Evolutionary conservation across 2,329 filamentous ascomycete species (phyloP), one percentile per base, ranked within the genome.

Genomic region (Epichloe aotearoae): DNA sequence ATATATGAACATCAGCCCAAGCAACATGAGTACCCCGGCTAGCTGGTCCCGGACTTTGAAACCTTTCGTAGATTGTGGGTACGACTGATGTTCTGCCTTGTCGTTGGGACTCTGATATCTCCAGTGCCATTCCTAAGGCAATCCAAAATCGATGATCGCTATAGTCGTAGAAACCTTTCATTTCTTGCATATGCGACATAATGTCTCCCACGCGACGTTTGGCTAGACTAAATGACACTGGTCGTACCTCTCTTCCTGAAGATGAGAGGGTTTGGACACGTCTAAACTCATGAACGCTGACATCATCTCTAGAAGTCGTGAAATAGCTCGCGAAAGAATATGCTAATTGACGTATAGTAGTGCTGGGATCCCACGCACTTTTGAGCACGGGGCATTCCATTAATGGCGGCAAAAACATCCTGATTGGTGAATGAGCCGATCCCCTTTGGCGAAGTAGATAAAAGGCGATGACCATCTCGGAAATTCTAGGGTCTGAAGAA

Each of bases 331-430:
- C 7, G 77, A 55, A 0, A 12, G 76, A 74, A 58, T 82, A 84
- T 2, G 75, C 78, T 20, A 82, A 56, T 45, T 69, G 69, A 15
- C 80, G 70, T 34, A 79, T 66, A 7, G 60, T 50, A 26, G 67
- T 69, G 50, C 77, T 77, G 52, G 74, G 67, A 47, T 73, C 70
- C 79, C 80, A 83, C 15, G 77, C 75, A 57, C 73, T 81, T 42
- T 72, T 71, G 33, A 73, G 71, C n/a, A 63, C 59, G n/a, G 74
- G 73, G 51, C 73, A 74, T 55, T 84, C 80, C 10, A 81, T 66
- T 0, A 88, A 63, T 20, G 83, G 71, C 0, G 83, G 82, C 1
- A 89, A 71, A 61, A 84, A 90, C 12, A 87, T 72, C 41, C 73
- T 65, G 12, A 66, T 58, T 20, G 49, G 46, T 12, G 14, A 42